Percentiles rank a stretch among this genome's conserved stretches.
Evolutionary conservation across 306 rosid species (phyloP).

Genomic region (Carpinus viminea): DNA sequence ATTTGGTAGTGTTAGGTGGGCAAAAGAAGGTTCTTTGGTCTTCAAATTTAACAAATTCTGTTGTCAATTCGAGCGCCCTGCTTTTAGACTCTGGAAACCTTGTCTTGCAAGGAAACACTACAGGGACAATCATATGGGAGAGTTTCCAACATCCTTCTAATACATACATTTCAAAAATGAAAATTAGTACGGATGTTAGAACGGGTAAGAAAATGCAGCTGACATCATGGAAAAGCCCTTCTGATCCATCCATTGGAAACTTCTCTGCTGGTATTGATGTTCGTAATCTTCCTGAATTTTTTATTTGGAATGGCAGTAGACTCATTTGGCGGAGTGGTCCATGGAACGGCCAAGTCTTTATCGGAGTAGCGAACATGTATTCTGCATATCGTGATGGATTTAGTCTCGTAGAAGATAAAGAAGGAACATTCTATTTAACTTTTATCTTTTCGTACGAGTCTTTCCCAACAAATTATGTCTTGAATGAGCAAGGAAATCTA

Average conservation of each 20-base stretch:
- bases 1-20: conserved; percentile 18
- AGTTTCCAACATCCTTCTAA: conserved; percentile 29
- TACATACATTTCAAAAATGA: too few relatives aligned
- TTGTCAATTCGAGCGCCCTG: conserved; percentile 15
- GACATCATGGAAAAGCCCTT: too few relatives aligned
- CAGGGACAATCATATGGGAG: conserved; percentile 33
- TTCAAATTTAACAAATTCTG: conserved; percentile 31
- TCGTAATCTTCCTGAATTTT: too few relatives aligned
- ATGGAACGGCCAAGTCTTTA: conserved; percentile 27
- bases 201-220: too few relatives aligned
- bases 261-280: too few relatives aligned
- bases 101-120: conserved; percentile 24
- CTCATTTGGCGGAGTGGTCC: too few relatives aligned
- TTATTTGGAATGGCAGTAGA: too few relatives aligned
- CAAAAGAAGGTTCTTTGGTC: conserved; percentile 32
- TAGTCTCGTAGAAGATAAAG: neutral
- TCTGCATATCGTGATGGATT: conserved; percentile 13
- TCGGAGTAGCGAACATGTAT: conserved; percentile 12
- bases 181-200: too few relatives aligned
- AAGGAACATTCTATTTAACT: neutral
- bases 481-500: conserved; percentile 13
- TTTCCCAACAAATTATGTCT: too few relatives aligned
- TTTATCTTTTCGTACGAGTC: neutral
- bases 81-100: conserved; percentile 40
- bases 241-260: too few relatives aligned